A percentile compares a stretch with the other conserved stretches of the same genome.
Conservation (phyloP, 306 rosid species). For the Sesbania bispinosa region DNA sequence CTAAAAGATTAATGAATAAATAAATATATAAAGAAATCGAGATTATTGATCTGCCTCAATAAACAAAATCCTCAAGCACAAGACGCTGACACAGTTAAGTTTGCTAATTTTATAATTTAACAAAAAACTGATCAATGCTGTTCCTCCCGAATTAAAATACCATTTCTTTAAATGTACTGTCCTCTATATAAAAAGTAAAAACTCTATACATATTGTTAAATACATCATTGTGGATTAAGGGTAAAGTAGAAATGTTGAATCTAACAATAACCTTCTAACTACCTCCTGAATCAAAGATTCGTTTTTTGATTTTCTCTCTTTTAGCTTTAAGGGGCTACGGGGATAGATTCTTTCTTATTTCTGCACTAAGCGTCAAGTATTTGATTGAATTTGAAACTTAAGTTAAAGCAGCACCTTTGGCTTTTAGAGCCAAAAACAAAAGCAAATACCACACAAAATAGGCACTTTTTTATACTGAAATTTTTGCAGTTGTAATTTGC, state of each 20-base stretch:
- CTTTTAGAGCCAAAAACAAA: slow-evolving; percentile 28
- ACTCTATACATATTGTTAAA: no score
- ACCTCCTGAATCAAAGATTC: slow-evolving; percentile 18
- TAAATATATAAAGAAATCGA: not conserved
- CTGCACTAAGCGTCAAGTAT: not conserved
- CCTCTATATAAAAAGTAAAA: no score
- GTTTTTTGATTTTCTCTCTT: slow-evolving; percentile 4
- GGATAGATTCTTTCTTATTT: slow-evolving; percentile 18
- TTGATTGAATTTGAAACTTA: slow-evolving; percentile 27
- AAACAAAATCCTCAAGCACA: slow-evolving; percentile 27
- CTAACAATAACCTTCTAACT: not conserved
- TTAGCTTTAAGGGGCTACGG: not conserved
- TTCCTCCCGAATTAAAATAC: not conserved
- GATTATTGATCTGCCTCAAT: slow-evolving; percentile 12
- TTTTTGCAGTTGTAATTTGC: not conserved
- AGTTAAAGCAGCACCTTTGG: slow-evolving; percentile 24
- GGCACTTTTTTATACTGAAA: not conserved
- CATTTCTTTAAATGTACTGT: not conserved
- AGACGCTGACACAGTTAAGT: slow-evolving; percentile 23
- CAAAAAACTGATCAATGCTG: not conserved
- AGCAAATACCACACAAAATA: slow-evolving; percentile 6
- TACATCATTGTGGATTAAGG: not conserved
- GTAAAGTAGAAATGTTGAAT: not conserved
- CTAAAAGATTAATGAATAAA: not conserved
- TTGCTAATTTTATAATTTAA: slow-evolving; percentile 6